Percentiles rank a stretch among this genome's conserved stretches.
phyloP scores from a whole-genome alignment of 2,329 filamentous ascomycete genomes.

The Ceratocystis alfenasii region DNA sequence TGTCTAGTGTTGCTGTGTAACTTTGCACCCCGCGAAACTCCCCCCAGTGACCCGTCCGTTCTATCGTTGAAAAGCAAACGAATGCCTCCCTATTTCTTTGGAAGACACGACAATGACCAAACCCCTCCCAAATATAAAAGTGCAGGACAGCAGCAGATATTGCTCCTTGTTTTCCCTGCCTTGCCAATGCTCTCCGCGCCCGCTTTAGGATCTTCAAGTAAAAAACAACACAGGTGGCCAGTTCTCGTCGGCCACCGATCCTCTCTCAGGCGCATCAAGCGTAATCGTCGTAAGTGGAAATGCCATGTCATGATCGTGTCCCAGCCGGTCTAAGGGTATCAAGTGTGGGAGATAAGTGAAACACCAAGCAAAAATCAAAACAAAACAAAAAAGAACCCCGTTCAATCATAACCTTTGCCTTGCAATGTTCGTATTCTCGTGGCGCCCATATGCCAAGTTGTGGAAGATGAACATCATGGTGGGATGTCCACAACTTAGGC shows the following conservation, averaged over 20 bases:
- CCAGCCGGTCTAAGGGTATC: conserved; percentile 27
- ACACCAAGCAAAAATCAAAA: conserved; percentile 24
- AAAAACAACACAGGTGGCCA: conserved; percentile 19
- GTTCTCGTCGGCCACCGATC: conserved; percentile 17
- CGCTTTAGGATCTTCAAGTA: conserved; percentile 22
- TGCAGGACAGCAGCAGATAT: conserved; percentile 9
- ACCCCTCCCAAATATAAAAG: conserved; percentile 21
- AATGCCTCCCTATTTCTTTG: conserved; percentile 29
- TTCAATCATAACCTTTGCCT: conserved; percentile 23
- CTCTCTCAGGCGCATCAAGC: conserved; percentile 23
- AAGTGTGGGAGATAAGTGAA: conserved; percentile 23
- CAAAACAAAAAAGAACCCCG: conserved; percentile 25
- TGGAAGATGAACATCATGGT: neutral
- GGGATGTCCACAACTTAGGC: conserved; percentile 3
- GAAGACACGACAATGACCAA: conserved; percentile 27
- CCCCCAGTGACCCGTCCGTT: conserved; percentile 31
- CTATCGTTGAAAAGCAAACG: conserved; percentile 31
- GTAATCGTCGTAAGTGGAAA: conserved; percentile 23
- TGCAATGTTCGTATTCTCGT: conserved; percentile 27
- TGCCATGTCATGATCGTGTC: conserved; percentile 23
- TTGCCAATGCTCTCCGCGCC: conserved; percentile 22
- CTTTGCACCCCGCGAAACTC: conserved; percentile 25
- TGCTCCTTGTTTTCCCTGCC: conserved; percentile 16
- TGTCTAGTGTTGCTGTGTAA: conserved; percentile 40
- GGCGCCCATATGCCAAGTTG: conserved; percentile 21